Conservation (phyloP, 192 early-diverging fungal genomes). For the Dissophora ornata region DNA sequence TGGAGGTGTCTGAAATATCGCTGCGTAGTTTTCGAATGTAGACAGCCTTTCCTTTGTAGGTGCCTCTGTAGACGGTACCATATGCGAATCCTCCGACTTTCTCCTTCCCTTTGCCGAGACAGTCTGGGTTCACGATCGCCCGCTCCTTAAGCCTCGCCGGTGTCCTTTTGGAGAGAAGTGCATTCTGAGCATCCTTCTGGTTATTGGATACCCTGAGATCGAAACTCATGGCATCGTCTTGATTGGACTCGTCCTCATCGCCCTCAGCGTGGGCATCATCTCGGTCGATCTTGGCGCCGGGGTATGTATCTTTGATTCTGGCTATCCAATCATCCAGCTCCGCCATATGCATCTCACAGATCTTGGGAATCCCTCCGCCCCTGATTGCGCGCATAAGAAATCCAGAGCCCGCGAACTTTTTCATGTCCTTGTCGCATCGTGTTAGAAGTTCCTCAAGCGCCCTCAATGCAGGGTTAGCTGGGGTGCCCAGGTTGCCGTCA, state of each 20-base stretch:
- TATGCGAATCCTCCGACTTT: slow-evolving; percentile 1
- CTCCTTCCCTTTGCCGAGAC: background rate
- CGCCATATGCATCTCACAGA: slow-evolving; percentile 7
- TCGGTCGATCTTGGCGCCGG: background rate
- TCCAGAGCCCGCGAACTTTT: slow-evolving; percentile 14
- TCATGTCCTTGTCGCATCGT: slow-evolving; percentile 9
- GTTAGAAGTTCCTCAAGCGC: background rate
- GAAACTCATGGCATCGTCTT: background rate
- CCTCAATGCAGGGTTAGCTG: background rate
- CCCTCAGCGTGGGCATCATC: background rate
- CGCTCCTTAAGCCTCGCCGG: background rate
- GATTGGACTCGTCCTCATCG: background rate
- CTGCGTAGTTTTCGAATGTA: background rate
- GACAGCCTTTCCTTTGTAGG: slow-evolving; percentile 3
- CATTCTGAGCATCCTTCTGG: slow-evolving; percentile 1
- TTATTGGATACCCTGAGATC: background rate
- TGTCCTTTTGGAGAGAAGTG: background rate
- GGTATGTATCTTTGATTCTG: background rate
- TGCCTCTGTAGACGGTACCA: background rate
- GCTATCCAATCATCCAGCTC: slow-evolving; percentile 7
- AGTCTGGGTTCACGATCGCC: slow-evolving; percentile 9
- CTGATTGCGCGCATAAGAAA: slow-evolving; percentile 10
- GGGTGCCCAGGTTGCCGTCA: background rate
- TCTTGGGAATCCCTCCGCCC: background rate
- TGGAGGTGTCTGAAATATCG: background rate